Conservation (phyloP, 805 yeast genomes). For the Metschnikowia bowlesiae region DNA sequence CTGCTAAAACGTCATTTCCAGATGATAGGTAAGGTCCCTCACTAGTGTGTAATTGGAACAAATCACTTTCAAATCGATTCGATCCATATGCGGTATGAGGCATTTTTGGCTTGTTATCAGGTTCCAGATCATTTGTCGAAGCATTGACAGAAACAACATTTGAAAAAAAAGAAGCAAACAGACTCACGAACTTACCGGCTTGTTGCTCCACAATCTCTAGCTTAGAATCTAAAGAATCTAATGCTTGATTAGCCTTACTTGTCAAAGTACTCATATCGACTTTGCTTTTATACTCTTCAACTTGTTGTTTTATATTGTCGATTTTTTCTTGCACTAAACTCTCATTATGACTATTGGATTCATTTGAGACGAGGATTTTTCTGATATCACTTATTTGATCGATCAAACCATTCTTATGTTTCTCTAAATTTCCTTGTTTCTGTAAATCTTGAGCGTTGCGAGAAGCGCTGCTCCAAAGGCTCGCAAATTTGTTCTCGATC, state of each 20-base stretch:
- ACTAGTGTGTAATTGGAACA: conserved; percentile 36
- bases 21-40: conserved; percentile 18
- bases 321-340: conserved; percentile 27
- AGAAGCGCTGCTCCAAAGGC: conserved; percentile 32
- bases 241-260: conserved; percentile 47
- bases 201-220: conserved; percentile 68
- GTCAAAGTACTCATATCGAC: conserved; percentile 23
- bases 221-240: conserved; percentile 67
- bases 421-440: conserved; percentile 26
- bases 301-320: conserved; percentile 17
- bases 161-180: conserved; percentile 53
- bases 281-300: conserved; percentile 12
- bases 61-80: conserved; percentile 36
- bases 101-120: conserved; percentile 11
- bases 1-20: conserved; percentile 13
- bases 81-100: conserved; percentile 30
- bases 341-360: conserved; percentile 8
- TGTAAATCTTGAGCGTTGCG: conserved; percentile 29
- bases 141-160: conserved; percentile 26
- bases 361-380: conserved; percentile 18
- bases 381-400: conserved; percentile 27
- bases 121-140: conserved; percentile 6
- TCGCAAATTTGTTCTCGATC: conserved; percentile 45
- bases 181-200: conserved; percentile 57
- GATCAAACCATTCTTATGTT: conserved; percentile 25